phyloP scores from a whole-genome alignment of 805 yeast genomes.

The Lipomyces kockii region DNA sequence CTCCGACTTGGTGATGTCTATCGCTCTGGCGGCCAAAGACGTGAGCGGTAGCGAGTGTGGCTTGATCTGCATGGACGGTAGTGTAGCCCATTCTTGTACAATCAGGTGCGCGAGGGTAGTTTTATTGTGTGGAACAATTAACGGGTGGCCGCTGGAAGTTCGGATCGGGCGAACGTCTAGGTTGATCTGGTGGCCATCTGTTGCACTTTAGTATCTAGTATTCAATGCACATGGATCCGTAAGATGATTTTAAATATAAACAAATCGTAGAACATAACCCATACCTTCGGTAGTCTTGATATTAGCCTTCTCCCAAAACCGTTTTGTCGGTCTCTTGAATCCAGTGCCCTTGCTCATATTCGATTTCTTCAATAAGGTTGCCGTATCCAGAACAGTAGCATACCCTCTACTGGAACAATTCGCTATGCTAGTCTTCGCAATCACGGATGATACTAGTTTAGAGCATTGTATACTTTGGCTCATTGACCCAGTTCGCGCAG shows the following conservation, averaged over 20 bases:
- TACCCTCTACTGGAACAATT: slow-evolving; percentile 6
- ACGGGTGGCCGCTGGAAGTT: slow-evolving; percentile 79
- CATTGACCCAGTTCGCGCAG: background rate
- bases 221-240: background rate
- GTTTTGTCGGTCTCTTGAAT: slow-evolving; percentile 44
- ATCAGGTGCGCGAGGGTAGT: slow-evolving; percentile 70
- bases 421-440: background rate
- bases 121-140: slow-evolving; percentile 65
- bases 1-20: slow-evolving; percentile 63
- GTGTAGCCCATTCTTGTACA: slow-evolving; percentile 83
- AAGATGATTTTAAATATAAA: background rate
- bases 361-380: slow-evolving; percentile 24
- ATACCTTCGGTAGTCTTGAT: slow-evolving; percentile 41
- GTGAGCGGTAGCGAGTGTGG: slow-evolving; percentile 86
- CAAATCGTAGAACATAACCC: background rate
- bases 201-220: background rate
- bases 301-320: slow-evolving; percentile 81
- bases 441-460: background rate
- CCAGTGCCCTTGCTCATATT: background rate
- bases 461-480: background rate
- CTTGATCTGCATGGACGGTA: slow-evolving; percentile 66
- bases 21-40: slow-evolving; percentile 81
- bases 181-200: slow-evolving; percentile 27
- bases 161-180: slow-evolving; percentile 76
- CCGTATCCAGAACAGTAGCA: slow-evolving; percentile 32